Evolutionary conservation across 2,329 filamentous ascomycete genomes (phyloP).

Genomic region (Aureobasidium sp.): DNA sequence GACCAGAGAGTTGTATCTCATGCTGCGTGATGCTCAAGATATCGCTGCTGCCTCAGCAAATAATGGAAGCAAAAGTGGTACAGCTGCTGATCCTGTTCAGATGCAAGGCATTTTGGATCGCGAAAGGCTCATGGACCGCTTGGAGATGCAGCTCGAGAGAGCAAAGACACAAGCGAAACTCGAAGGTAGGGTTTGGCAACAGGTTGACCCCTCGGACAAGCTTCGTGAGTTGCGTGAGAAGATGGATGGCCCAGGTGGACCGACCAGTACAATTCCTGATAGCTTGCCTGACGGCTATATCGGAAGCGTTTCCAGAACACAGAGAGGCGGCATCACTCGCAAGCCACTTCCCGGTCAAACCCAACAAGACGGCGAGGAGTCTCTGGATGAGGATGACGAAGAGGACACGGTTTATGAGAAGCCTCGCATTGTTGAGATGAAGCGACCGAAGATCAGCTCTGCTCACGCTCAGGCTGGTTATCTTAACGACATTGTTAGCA

Average conservation of each 20-base stretch:
- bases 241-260: constrained; percentile 59
- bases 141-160: constrained; percentile 91
- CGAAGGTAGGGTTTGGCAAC: constrained; percentile 84
- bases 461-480: constrained; percentile 42
- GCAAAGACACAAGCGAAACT: constrained; percentile 98
- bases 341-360: constrained; percentile 30
- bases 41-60: constrained; percentile 83
- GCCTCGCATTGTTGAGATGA: constrained; percentile 70
- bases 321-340: constrained; percentile 31
- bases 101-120: constrained; percentile 92
- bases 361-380: constrained; percentile 31
- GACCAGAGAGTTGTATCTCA: constrained; percentile 92
- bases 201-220: constrained; percentile 78
- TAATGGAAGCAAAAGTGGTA: constrained; percentile 42
- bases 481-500: constrained; percentile 50
- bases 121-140: constrained; percentile 81
- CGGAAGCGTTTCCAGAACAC: constrained; percentile 24
- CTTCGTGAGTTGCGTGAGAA: constrained; percentile 85
- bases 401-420: constrained; percentile 66
- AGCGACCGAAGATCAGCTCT: constrained; percentile 56
- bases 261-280: neutral
- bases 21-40: constrained; percentile 95
- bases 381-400: constrained; percentile 47
- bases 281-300: constrained; percentile 12
- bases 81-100: constrained; percentile 60